Conservation (phyloP, 192 early-diverging fungal genomes). For the Mortierella hygrophila region DNA sequence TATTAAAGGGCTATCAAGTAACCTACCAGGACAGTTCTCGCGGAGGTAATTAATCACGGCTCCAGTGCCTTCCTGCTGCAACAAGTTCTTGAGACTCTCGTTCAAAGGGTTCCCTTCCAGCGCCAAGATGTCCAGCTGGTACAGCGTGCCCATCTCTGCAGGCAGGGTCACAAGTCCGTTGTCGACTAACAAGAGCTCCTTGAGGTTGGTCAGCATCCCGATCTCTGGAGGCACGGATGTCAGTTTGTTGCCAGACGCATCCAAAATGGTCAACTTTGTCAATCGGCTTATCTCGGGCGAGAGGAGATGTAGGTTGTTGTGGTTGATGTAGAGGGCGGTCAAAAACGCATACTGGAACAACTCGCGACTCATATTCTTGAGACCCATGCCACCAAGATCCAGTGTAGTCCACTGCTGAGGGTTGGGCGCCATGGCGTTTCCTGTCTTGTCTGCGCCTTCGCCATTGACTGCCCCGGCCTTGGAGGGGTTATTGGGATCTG, state of each 20-base stretch:
- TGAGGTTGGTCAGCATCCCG: slow-evolving; percentile 83
- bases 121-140: slow-evolving; percentile 90
- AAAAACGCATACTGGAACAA: slow-evolving; percentile 90
- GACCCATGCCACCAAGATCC: slow-evolving; percentile 96
- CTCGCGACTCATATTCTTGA: slow-evolving; percentile 81
- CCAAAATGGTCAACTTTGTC: slow-evolving; percentile 76
- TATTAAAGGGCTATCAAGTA: neutral
- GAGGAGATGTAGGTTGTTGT: slow-evolving; percentile 90
- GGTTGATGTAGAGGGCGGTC: slow-evolving; percentile 94
- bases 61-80: slow-evolving; percentile 90
- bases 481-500: slow-evolving; percentile 67
- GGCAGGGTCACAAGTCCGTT: slow-evolving; percentile 90
- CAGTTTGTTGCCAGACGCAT: slow-evolving; percentile 93
- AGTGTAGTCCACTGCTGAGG: slow-evolving; percentile 84
- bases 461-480: slow-evolving; percentile 59
- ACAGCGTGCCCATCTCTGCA: slow-evolving; percentile 89
- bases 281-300: slow-evolving; percentile 79
- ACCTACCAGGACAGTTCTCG: slow-evolving; percentile 86
- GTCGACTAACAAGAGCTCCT: slow-evolving; percentile 92
- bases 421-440: slow-evolving; percentile 18
- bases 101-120: slow-evolving; percentile 96
- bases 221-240: slow-evolving; percentile 87
- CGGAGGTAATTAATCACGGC: slow-evolving; percentile 88
- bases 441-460: slow-evolving; percentile 59
- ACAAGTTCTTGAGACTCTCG: slow-evolving; percentile 79